Conservation (phyloP, 2,329 filamentous ascomycete genomes). For the Hypocrella siamensis region DNA sequence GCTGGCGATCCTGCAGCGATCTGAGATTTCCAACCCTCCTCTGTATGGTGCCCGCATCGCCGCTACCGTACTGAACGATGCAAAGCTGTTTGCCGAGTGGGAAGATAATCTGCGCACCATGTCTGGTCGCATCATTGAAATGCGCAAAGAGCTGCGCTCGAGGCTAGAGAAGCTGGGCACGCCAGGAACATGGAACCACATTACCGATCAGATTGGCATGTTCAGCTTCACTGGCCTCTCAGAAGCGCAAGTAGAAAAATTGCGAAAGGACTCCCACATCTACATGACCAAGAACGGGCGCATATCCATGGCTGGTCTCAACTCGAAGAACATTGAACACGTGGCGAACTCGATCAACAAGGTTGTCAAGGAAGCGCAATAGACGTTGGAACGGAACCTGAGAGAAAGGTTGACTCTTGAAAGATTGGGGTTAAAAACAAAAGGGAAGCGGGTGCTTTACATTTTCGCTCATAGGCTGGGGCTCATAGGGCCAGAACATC, state of each 20-base stretch:
- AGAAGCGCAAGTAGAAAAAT: constrained; percentile 56
- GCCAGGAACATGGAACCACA: constrained; percentile 88
- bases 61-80: constrained; percentile 68
- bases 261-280: constrained; percentile 57
- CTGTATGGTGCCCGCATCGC: constrained; percentile 88
- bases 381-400: not conserved
- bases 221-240: constrained; percentile 82
- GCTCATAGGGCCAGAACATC: no score
- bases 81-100: constrained; percentile 74
- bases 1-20: constrained; percentile 85
- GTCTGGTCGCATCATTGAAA: constrained; percentile 86
- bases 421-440: not conserved
- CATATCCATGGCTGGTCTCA: constrained; percentile 96
- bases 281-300: constrained; percentile 98
- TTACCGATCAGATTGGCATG: constrained; percentile 98
- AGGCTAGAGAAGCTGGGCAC: constrained; percentile 77
- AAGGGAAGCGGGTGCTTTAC: not conserved
- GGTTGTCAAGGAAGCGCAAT: constrained; percentile 38
- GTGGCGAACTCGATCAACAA: constrained; percentile 80
- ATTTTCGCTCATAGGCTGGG: no score
- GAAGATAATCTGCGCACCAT: constrained; percentile 83
- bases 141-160: constrained; percentile 63
- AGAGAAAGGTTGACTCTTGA: not conserved
- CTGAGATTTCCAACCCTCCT: constrained; percentile 94
- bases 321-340: constrained; percentile 83